A percentile compares a stretch with the other conserved stretches of the same genome.
Conservation (phyloP, 179 eudicot species). For the Heliamphora ciliata region DNA sequence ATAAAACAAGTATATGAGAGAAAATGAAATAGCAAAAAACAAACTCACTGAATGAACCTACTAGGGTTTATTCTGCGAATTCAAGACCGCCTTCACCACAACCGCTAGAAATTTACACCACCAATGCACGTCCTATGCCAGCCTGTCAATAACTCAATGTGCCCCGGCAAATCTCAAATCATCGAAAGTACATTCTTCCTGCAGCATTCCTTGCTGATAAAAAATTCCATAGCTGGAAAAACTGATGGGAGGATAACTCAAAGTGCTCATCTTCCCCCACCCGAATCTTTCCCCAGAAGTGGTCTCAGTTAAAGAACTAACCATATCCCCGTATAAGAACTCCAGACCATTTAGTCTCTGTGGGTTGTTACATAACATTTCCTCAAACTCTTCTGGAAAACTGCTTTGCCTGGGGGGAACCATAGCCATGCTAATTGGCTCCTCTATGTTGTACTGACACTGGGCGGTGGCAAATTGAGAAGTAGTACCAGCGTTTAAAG, state of each 20-base stretch:
- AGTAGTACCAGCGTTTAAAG: slow-evolving; percentile 8
- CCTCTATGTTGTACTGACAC: slow-evolving; percentile 12
- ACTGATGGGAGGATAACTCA: slow-evolving; percentile 26
- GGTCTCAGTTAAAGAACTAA: slow-evolving; percentile 6
- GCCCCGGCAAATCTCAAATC: background rate
- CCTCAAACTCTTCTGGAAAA: slow-evolving; percentile 36
- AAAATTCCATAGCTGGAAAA: slow-evolving; percentile 20
- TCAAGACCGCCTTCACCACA: background rate
- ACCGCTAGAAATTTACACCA: slow-evolving; percentile 12
- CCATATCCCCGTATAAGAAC: slow-evolving; percentile 33
- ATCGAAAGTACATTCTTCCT: slow-evolving; percentile 17
- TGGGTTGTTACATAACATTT: slow-evolving; percentile 34
- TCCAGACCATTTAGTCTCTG: slow-evolving; percentile 39
- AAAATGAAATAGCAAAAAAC: background rate
- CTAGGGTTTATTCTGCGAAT: slow-evolving; percentile 17
- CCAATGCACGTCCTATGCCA: background rate
- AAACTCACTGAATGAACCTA: background rate
- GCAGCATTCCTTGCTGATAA: slow-evolving; percentile 19
- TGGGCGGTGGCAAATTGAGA: slow-evolving; percentile 14
- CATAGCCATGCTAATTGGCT: slow-evolving; percentile 12
- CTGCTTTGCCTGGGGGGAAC: slow-evolving; percentile 21
- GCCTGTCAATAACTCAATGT: background rate
- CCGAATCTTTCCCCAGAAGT: slow-evolving; percentile 27
- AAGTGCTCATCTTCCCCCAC: slow-evolving; percentile 46
- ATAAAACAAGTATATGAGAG: slow-evolving; percentile 7